Base-by-base conservation (phyloP, 2,329 filamentous ascomycete species). In the Aspergillus sp. region DNA sequence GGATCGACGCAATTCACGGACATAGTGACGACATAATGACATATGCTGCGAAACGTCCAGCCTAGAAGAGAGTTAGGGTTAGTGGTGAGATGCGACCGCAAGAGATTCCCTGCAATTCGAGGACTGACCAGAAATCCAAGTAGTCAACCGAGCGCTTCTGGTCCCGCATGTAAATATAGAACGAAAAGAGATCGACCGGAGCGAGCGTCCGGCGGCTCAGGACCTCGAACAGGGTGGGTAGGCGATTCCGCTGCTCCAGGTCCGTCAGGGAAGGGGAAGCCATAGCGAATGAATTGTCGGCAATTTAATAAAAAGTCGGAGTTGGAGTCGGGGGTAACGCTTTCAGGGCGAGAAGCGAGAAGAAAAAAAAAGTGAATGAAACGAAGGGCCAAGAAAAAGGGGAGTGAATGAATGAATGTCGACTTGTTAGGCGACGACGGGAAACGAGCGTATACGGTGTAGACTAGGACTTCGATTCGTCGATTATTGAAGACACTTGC, bases 141-240 rank as follows among this genome's bases (percentile, higher is more conserved):
- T 99, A 99, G 73, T 99, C 95, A 12, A 99, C 95, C 7, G 94
- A 97, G 75, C 93, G 88, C 77, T 99, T 95, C 78, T 97, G 93
- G 76, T 99, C 96, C 71, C 95, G 87, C 95, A 99, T 99, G 79
- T 96, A 99, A 70, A 99, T 99, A 79, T 99, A 99, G 81, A 99
- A 99, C 2, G 93, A 97, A 77, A 96, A 99, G 11, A 99, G 83
- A 73, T 99, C 96, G 59, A 99, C 94, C 0, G 95, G 95, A 52
- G 96, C 91, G 20, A 96, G 84, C n/a, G 95, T 99, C 65, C 92
- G 88, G 67, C 96, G 88, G 74, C 92, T 96, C 62, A 99, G 82
- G 57, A 99, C 95, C 78, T 99, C 96, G 74, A 96, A 97, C 54
- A 99, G 86, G 1, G 92, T 97, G 51, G 95, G 95, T 60, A 99